phyloP scores from a whole-genome alignment of 768 basidiomycete species.

The Pleurotus cornucopiae region DNA sequence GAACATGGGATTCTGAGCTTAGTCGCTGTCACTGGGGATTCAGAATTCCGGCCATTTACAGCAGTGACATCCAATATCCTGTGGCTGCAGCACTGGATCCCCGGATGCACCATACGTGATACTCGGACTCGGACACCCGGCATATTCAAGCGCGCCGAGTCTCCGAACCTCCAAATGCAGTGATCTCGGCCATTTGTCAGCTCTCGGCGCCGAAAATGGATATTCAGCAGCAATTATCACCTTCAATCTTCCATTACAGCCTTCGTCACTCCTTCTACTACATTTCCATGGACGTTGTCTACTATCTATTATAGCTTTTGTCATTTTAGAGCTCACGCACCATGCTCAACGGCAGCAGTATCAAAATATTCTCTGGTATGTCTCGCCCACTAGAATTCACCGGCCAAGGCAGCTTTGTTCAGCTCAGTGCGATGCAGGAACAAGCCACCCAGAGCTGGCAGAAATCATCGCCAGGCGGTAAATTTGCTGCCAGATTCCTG shows the following conservation, averaged over 20 bases:
- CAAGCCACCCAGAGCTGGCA: slow-evolving; percentile 93
- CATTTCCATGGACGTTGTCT: slow-evolving; percentile 6
- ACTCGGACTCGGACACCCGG: too few relatives aligned
- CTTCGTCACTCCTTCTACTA: not conserved
- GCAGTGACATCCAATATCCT: too few relatives aligned
- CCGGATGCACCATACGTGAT: too few relatives aligned
- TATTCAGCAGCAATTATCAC: not conserved
- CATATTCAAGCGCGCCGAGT: not conserved
- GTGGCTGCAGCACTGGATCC: too few relatives aligned
- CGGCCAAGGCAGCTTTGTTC: slow-evolving; percentile 5
- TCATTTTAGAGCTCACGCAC: slow-evolving; percentile 4
- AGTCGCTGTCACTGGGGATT: too few relatives aligned
- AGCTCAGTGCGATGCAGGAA: slow-evolving; percentile 47
- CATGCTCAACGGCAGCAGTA: slow-evolving; percentile 54
- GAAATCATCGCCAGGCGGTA: slow-evolving; percentile 92
- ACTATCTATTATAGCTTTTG: not conserved
- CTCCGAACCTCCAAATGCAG: not conserved
- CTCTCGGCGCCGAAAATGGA: not conserved
- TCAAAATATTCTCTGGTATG: slow-evolving; percentile 55
- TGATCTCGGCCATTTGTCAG: not conserved
- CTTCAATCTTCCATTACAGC: not conserved
- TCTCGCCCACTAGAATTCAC: not conserved
- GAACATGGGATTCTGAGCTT: not conserved
- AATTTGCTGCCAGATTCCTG: slow-evolving; percentile 21
- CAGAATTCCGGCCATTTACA: too few relatives aligned